Base-by-base conservation (phyloP, 805 yeast species). In the Suhomyces canberraensis region DNA sequence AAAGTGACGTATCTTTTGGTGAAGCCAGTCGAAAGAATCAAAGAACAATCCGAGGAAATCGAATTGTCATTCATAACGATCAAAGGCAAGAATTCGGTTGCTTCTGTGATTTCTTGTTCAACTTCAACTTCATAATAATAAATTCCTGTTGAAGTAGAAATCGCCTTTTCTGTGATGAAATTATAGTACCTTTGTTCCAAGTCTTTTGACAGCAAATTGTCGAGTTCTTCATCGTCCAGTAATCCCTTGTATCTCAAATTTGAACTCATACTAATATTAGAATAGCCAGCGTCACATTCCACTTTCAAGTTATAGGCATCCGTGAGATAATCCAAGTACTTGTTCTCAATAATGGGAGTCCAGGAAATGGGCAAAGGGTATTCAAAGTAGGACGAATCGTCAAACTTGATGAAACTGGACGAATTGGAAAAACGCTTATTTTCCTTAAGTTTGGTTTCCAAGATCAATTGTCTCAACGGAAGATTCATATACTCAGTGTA, bases 71-170 rank as follows among this genome's bases (percentile, higher is more conserved):
- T 56, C 32, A 61, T 53, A 11, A 56, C 51, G 8, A 66, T 52
- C 4, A 68, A 46, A 3, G 71, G 65, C 19, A 50, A 53, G 43
- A 45, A 51, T 25, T 51, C 50, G 0, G 69, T 57, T 9, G 61
- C 51, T n/a, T 44, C 49, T 2, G 69, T 56, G 19, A 59, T 50
- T 11, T 51, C 54, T 44, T 69, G 74, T 31, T 47, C 53, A 9
- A 67, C 51, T 37, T 58, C 61, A 4, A 64, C 58, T 41, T 69
- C 74, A 42, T 66, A 69, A 42, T 69, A 69, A 44, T 52, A 69
- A 1, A 69, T 42, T 1, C 74, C 73, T 2, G 60, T 50, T 3
- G 60, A 47, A 3, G 62, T 50, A 13, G 45, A 40, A 4, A 68
- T 52, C 4, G 62, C 58, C 34, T 59, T 58, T 37, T 69, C 65